Evolutionary conservation across 1,284 basidiomycete genomes (phyloP).

Genomic region (Moesziomyces sp.): DNA sequence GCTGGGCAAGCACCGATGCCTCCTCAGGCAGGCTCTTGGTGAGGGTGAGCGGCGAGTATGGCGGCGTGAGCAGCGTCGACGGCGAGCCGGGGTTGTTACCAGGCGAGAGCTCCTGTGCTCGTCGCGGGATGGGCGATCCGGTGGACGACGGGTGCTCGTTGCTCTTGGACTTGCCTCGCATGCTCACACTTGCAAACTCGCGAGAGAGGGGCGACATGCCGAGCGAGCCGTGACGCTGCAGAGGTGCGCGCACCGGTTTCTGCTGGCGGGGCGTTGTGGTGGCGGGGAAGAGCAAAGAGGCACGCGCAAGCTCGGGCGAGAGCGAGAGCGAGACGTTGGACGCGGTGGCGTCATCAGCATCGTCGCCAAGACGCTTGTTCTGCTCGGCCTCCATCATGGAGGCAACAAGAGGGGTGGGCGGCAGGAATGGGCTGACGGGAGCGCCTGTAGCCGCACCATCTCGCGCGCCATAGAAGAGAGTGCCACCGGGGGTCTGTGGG

Average conservation of each 20-base stretch:
- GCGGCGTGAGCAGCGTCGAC: conserved; percentile 49
- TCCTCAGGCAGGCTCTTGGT: conserved; percentile 41
- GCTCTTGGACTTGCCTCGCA: conserved; percentile 46
- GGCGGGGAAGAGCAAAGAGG: conserved; percentile 23
- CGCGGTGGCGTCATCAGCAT: conserved; percentile 6
- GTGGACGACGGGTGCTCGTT: conserved; percentile 33
- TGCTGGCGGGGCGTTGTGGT: conserved; percentile 24
- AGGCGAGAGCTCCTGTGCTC: conserved; percentile 27
- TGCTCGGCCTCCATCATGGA: conserved; percentile 51
- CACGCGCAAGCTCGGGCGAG: conserved; percentile 18
- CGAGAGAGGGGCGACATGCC: conserved; percentile 55
- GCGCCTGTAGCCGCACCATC: conserved; percentile 59
- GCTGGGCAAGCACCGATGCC: conserved; percentile 14
- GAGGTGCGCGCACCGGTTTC: conserved; percentile 26
- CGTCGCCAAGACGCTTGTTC: conserved; percentile 15
- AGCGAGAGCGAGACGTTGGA: conserved; percentile 14
- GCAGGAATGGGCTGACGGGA: conserved; percentile 60
- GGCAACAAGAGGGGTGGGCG: conserved; percentile 56
- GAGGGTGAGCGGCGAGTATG: conserved; percentile 47
- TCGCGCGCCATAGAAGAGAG: conserved; percentile 52
- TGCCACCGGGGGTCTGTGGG: conserved; percentile 58
- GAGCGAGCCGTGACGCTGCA: conserved; percentile 49
- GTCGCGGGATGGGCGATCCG: conserved; percentile 36
- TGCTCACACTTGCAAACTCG: conserved; percentile 54
- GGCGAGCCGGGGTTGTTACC: conserved; percentile 28